Percentiles rank a stretch among this genome's conserved stretches.
phyloP scores from a whole-genome alignment of 2,329 filamentous ascomycete species.

The Plectosphaerella cucumerina region DNA sequence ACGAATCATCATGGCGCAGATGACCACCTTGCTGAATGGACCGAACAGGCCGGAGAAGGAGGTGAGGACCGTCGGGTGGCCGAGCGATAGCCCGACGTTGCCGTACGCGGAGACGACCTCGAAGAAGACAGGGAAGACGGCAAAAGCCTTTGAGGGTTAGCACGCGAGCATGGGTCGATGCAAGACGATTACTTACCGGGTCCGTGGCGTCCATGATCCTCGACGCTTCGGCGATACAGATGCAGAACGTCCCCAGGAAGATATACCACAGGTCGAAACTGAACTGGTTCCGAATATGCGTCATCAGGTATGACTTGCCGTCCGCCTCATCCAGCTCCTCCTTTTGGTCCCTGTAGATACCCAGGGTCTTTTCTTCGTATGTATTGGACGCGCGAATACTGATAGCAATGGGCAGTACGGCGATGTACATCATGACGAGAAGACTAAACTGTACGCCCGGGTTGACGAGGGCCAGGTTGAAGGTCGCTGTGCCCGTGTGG shows the following conservation, averaged over 20 bases:
- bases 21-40: slow-evolving; percentile 27
- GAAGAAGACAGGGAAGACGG: slow-evolving; percentile 26
- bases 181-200: not conserved
- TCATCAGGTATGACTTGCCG: slow-evolving; percentile 23
- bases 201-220: slow-evolving; percentile 4
- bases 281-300: slow-evolving; percentile 32
- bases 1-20: slow-evolving; percentile 33
- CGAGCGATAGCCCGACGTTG: slow-evolving; percentile 30
- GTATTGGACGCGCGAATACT: slow-evolving; percentile 57
- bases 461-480: slow-evolving; percentile 43
- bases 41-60: slow-evolving; percentile 26
- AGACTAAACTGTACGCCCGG: slow-evolving; percentile 55
- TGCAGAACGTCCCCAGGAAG: slow-evolving; percentile 30
- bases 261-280: slow-evolving; percentile 38
- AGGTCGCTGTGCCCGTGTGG: slow-evolving; percentile 45
- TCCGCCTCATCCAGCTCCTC: slow-evolving; percentile 19
- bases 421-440: slow-evolving; percentile 64
- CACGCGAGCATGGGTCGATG: not conserved
- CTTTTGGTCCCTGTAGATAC: slow-evolving; percentile 45
- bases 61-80: slow-evolving; percentile 22
- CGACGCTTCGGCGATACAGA: slow-evolving; percentile 19
- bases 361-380: slow-evolving; percentile 58
- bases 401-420: slow-evolving; percentile 57
- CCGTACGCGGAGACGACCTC: slow-evolving; percentile 28
- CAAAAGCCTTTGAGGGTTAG: slow-evolving; percentile 17